Percentiles rank a stretch among this genome's conserved stretches.
Evolutionary conservation across 148 eudicot species (phyloP).

Genomic region (Salicornia ramosissima): DNA sequence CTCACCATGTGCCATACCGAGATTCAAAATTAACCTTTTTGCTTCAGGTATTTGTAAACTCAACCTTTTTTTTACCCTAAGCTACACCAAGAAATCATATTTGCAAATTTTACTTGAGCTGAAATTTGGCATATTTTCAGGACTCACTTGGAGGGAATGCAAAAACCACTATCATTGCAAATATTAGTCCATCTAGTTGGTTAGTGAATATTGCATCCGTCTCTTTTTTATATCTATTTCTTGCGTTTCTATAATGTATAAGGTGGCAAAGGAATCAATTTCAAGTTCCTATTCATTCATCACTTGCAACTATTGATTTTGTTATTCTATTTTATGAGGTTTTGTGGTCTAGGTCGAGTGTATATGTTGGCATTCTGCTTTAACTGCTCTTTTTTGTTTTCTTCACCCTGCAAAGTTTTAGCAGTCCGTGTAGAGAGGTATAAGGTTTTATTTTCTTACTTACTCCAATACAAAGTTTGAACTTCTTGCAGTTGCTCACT

Average conservation of each 20-base stretch:
- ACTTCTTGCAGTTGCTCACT: constrained; percentile 68
- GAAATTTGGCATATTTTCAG: constrained; percentile 32
- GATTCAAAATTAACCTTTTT: constrained; percentile 98
- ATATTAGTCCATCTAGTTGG: constrained; percentile 88
- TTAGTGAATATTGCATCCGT: constrained; percentile 32
- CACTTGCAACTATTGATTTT: no score
- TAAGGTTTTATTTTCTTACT: background rate
- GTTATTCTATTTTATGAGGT: background rate
- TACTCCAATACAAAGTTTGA: background rate
- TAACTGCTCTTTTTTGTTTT: background rate
- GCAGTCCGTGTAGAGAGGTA: no score
- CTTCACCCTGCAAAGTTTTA: background rate
- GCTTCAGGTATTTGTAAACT: constrained; percentile 63
- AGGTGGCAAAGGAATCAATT: no score
- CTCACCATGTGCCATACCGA: constrained; percentile 92
- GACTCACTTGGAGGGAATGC: constrained; percentile 98
- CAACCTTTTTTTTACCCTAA: background rate
- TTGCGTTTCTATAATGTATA: no score
- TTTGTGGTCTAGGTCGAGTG: no score
- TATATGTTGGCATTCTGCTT: background rate
- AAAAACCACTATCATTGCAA: constrained; percentile 90
- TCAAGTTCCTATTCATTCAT: background rate
- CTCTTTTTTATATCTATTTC: no score
- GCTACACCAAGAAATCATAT: constrained; percentile 2
- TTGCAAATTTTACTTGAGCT: background rate